Percentiles rank a stretch among this genome's conserved stretches.
phyloP scores from a whole-genome alignment of 1,284 basidiomycete genomes.

The Boletellus deceptivus region DNA sequence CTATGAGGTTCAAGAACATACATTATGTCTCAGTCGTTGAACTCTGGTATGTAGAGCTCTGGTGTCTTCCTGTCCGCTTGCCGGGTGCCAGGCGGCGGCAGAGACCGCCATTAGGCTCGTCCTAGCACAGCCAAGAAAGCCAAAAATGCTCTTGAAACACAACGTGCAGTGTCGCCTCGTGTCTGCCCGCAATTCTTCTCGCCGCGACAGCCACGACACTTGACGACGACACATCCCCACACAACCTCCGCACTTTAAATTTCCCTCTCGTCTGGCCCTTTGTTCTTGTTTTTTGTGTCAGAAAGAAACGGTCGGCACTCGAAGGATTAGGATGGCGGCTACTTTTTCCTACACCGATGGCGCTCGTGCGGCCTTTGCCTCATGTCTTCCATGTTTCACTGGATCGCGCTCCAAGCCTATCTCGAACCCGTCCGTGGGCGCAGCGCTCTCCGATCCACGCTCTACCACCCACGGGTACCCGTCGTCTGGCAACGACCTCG shows the following conservation, averaged over 20 bases:
- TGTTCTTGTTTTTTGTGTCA: background rate
- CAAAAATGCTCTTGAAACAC: background rate
- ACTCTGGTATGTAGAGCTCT: too few relatives aligned
- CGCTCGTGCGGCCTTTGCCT: slow-evolving; percentile 51
- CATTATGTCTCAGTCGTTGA: too few relatives aligned
- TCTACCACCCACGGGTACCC: slow-evolving; percentile 23
- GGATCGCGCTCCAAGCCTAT: slow-evolving; percentile 18
- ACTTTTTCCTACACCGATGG: slow-evolving; percentile 63
- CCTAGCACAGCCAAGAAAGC: background rate
- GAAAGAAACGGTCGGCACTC: background rate
- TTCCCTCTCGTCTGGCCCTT: background rate
- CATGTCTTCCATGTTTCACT: slow-evolving; percentile 59
- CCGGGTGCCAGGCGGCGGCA: too few relatives aligned
- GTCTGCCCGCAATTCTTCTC: background rate
- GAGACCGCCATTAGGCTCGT: too few relatives aligned
- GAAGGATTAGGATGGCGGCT: slow-evolving; percentile 41
- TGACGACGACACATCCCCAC: background rate
- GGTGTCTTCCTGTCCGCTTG: too few relatives aligned
- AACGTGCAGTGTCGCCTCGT: background rate
- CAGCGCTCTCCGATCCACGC: slow-evolving; percentile 34
- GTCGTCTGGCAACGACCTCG: slow-evolving; percentile 54
- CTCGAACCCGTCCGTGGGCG: slow-evolving; percentile 1
- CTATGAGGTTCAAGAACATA: too few relatives aligned
- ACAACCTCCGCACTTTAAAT: background rate
- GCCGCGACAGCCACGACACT: too few relatives aligned